Base-by-base conservation (phyloP, 2,329 filamentous ascomycete species). In the Alternaria alternata region DNA sequence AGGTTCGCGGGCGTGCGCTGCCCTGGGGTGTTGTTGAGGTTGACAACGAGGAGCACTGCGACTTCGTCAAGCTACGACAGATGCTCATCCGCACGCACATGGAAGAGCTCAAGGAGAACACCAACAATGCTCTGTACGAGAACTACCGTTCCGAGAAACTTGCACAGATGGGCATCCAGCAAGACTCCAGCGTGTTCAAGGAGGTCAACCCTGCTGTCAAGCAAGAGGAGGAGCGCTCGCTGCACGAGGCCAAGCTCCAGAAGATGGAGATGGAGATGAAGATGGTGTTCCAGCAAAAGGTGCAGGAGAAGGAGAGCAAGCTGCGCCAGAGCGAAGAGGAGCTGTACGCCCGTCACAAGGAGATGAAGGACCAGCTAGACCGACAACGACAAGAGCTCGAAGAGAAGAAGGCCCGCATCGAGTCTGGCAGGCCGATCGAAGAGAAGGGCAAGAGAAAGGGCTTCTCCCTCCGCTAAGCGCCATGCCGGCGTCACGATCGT, bases 211-310 rank as follows among this genome's bases (percentile, higher is more conserved):
- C 95, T 66, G 94, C 95, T 47, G 95, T 98, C 83, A 99, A 99
- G 90, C 95, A 99, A 84, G 95, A 99, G 81, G 95, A 99, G 84
- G 95, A 99, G 86, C 93, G 95, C 75, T 90, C 92, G 67, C 87
- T 99, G 72, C 95, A 99, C 87, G 95, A 99, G 84, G 94, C 97
- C 87, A 99, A 99, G 87, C 92, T 99, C 73, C 93, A 94, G 81
- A 99, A 99, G 92, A 99, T 99, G 95, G 95, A 99, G 83, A 89
- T 93, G 77, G 95, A 99, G 83, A 99, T 99, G 95, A 99, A 99
- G 92, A 97, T 97, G 92, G 95, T 99, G 72, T 99, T 99, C 93
- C 95, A 98, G 82, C 95, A 99, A 81, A 99, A 99, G 91, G 95
- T 99, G 32, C 89, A 93, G 69, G 95, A 99, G 83, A 99, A 99